Conservation (phyloP, 1,284 basidiomycete genomes). For the Schizophyllum amplum region DNA sequence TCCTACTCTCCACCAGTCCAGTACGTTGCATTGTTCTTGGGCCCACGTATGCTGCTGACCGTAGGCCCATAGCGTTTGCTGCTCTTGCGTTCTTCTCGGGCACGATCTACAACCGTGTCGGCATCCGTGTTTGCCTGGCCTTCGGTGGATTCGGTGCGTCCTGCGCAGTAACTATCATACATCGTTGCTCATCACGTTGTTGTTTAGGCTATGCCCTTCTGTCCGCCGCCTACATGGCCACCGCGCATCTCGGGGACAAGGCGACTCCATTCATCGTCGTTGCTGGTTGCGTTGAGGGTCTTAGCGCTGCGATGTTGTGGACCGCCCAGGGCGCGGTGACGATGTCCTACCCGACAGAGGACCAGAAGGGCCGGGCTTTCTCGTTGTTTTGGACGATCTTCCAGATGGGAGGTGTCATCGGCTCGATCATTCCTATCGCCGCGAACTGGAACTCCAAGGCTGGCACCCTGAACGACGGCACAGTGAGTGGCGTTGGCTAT, state of each 20-base stretch:
- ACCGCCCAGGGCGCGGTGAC: conserved; percentile 59
- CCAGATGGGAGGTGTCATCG: conserved; percentile 58
- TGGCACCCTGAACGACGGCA: not conserved
- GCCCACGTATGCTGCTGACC: not conserved
- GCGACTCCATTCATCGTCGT: not conserved
- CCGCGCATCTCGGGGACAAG: not conserved
- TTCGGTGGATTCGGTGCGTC: not conserved
- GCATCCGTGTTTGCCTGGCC: not conserved
- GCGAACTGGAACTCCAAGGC: not conserved
- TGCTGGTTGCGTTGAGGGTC: conserved; percentile 8
- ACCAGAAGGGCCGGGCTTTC: conserved; percentile 54
- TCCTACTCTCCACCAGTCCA: not conserved
- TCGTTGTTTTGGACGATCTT: conserved; percentile 66
- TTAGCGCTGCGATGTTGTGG: conserved; percentile 53
- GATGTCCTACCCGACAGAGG: conserved; percentile 53
- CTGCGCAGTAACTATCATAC: not conserved
- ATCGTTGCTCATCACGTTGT: not conserved
- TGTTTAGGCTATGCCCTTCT: not conserved
- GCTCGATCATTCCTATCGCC: conserved; percentile 15
- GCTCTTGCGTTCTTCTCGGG: not conserved
- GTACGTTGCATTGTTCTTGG: not conserved
- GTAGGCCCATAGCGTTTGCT: not conserved
- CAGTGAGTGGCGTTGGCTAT: not conserved
- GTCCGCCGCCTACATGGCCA: not conserved
- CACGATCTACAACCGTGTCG: not conserved